Evolutionary conservation across 257 asterid species (phyloP).

Genomic region (Parsonsia alboflavescens): DNA sequence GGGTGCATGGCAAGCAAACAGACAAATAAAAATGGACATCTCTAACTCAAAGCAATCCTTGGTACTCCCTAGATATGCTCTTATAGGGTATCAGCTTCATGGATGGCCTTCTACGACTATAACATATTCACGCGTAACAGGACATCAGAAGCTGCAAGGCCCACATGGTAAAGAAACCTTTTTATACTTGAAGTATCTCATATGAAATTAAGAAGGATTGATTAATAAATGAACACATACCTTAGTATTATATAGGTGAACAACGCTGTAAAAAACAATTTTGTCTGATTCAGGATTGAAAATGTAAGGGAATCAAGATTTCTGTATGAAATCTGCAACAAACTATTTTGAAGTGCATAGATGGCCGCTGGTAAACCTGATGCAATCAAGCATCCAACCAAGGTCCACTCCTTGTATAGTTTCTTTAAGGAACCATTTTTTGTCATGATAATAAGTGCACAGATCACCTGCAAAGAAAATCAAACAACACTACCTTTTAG

Average conservation of each 20-base stretch:
- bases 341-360: conserved; percentile 92
- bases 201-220: not conserved
- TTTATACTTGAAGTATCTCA: not conserved
- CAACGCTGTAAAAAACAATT: conserved; percentile 86
- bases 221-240: conserved; percentile 34
- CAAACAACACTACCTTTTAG: conserved; percentile 9
- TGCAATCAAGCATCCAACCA: conserved; percentile 81
- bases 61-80: not conserved
- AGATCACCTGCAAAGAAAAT: conserved; percentile 53
- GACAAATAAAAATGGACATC: not conserved
- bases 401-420: conserved; percentile 69
- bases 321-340: conserved; percentile 84
- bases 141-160: not conserved
- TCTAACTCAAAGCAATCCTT: too few relatives aligned
- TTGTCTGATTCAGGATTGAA: conserved; percentile 96
- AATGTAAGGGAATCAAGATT: conserved; percentile 97
- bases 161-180: not conserved
- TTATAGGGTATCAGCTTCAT: not conserved
- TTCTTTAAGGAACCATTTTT: conserved; percentile 74
- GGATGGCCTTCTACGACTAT: not conserved
- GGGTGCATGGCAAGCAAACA: too few relatives aligned
- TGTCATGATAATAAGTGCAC: conserved; percentile 73
- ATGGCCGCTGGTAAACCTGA: conserved; percentile 97
- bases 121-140: not conserved
- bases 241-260: conserved; percentile 76